Evolutionary conservation across 495 filamentous ascomycete genomes (phyloP), one percentile per base, ranked within the genome.

Genomic region (Filosporella fistucella): DNA sequence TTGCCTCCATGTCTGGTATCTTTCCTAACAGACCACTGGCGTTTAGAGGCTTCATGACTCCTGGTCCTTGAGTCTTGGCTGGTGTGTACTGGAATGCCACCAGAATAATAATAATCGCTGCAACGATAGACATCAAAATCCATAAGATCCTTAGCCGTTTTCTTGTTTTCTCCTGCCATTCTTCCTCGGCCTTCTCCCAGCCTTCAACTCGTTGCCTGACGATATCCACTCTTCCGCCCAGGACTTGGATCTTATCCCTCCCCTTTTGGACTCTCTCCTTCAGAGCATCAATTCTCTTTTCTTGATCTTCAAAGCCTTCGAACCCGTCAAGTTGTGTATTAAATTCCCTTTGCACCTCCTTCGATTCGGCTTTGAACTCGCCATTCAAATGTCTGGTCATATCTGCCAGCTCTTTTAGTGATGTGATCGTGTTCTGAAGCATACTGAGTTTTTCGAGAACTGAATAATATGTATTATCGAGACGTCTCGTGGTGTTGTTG

Each of bases 401-500:
- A 7, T 68, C 69, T 1, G 83, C 79, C 3, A 96, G 76, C 40
- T 86, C 78, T 50, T 86, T 81, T 16, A 96, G 75, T 3, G 73
- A 78, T 1, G 67, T 51, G 18, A 95, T 77, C 2, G 83, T 88
- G 41, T 74, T 69, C 42, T 84, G 81, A 25, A 96, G 68, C 0
- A 78, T 64, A 34, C 78, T 74, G 24, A 91, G 71, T 49, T 86
- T 91, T 59, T 91, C 85, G 13, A 93, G 71, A 4, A 96, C 72
- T 3, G 84, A 81, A 57, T 91, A 90, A 67, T 95, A 95, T 0
- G 85, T 89, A 55, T 86, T 84, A 58, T 95, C 88, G n/a, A 96
- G 75, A 35, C 78, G 78, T 51, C 78, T 76, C 16, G 82, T 93
- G 3, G 81, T 80, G 28, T 75, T 74, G 33, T 63, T 70, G 8